Evolutionary conservation across 495 filamentous ascomycete genomes (phyloP).

Genomic region (Hypomontagnella submonticulosa): DNA sequence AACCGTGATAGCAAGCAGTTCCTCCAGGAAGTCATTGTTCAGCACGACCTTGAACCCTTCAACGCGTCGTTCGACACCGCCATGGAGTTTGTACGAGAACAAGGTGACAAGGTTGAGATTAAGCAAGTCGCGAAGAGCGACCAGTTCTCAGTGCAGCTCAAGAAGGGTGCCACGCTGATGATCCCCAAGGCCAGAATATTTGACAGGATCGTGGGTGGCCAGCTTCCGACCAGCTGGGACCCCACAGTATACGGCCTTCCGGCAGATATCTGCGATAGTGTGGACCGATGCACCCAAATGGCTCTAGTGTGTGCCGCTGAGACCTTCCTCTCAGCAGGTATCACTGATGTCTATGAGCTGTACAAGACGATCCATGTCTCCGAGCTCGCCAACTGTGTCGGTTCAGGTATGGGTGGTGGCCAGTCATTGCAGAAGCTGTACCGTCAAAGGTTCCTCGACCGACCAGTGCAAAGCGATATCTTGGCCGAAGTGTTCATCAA

Average conservation of each 20-base stretch:
- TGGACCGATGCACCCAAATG: conserved; percentile 93
- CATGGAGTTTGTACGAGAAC: conserved; percentile 93
- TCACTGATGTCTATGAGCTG: conserved; percentile 98
- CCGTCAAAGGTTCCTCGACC: conserved; percentile 93
- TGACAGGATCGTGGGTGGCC: conserved; percentile 94
- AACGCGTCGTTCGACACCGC: conserved; percentile 95
- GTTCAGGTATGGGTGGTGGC: conserved; percentile 94
- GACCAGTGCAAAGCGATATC: conserved; percentile 96
- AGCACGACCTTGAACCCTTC: conserved; percentile 95
- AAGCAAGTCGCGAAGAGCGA: conserved; percentile 91
- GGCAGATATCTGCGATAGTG: conserved; percentile 94
- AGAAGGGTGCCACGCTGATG: conserved; percentile 89
- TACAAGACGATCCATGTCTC: conserved; percentile 98
- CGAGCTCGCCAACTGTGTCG: conserved; percentile 96
- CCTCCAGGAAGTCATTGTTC: conserved; percentile 93
- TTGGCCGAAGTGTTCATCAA: conserved; percentile 99
- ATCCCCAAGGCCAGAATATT: conserved; percentile 97
- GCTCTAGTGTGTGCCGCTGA: conserved; percentile 93
- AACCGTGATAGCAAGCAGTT: conserved; percentile 96
- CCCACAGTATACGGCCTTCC: conserved; percentile 92
- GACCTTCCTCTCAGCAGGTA: conserved; percentile 87
- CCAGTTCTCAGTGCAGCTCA: conserved; percentile 89
- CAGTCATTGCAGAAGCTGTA: conserved; percentile 93
- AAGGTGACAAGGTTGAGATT: conserved; percentile 94
- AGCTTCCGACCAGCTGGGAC: conserved; percentile 96